Percentiles rank a stretch among this genome's conserved stretches.
These are phyloP conservation scores for Tilletia horrida DNA, from an alignment of 1,284 basidiomycete species.

Conservation along the genomic window DNA sequence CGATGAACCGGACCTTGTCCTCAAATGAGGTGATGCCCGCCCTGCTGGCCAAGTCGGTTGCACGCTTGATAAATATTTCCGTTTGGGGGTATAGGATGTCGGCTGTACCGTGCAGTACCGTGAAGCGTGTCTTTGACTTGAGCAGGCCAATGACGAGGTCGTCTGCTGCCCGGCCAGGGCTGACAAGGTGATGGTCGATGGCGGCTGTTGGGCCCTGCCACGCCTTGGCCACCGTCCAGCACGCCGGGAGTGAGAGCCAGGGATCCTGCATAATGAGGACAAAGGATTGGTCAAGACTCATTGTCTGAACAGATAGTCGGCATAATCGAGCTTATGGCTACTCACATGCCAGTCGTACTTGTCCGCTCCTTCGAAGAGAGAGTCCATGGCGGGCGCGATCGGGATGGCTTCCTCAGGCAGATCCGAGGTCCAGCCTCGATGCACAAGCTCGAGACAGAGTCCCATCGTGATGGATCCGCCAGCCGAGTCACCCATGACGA, in stretches of 20 bases:
- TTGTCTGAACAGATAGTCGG: background rate
- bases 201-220: background rate
- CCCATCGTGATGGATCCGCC: background rate
- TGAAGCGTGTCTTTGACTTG: background rate
- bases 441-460: background rate
- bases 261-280: background rate
- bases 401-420: slow-evolving; percentile 1
- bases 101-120: slow-evolving; percentile 4
- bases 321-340: background rate
- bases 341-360: background rate
- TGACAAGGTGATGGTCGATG: slow-evolving; percentile 9
- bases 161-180: background rate
- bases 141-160: background rate
- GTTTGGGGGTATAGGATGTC: background rate
- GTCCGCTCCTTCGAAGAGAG: background rate
- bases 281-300: background rate
- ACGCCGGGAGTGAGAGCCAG: slow-evolving; percentile 1
- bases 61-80: background rate
- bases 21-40: background rate
- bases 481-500: slow-evolving; percentile 9
- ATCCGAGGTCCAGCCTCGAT: background rate
- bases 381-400: background rate
- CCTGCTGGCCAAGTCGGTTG: background rate
- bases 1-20: slow-evolving; percentile 10
- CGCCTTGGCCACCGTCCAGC: background rate